phyloP scores from a whole-genome alignment of 345 rosid species.

The Eucalyptus regnans region DNA sequence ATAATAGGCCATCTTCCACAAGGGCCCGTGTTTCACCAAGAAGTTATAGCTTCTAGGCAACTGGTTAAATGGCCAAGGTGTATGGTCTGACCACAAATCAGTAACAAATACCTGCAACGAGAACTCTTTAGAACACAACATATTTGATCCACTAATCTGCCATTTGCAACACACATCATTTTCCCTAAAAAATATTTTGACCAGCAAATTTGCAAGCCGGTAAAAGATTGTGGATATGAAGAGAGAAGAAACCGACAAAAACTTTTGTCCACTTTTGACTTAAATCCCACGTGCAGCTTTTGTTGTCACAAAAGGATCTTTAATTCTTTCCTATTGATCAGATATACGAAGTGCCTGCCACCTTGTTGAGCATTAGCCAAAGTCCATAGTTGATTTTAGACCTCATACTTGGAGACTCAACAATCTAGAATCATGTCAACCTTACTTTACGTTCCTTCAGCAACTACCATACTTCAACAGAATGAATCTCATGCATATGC shows the following conservation, averaged over 20 bases:
- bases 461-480: background rate
- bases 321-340: background rate
- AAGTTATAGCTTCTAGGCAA: slow-evolving; percentile 94
- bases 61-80: slow-evolving; percentile 99
- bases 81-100: slow-evolving; percentile 97
- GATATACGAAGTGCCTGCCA: background rate
- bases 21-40: slow-evolving; percentile 83
- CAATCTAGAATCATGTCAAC: background rate
- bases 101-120: slow-evolving; percentile 81
- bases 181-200: background rate
- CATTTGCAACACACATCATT: background rate
- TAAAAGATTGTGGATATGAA: background rate
- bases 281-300: background rate
- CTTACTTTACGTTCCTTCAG: background rate
- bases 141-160: background rate
- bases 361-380: background rate
- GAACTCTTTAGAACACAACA: slow-evolving; percentile 12
- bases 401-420: background rate
- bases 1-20: slow-evolving; percentile 93
- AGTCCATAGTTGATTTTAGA: background rate
- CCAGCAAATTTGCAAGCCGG: background rate
- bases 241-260: background rate
- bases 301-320: background rate
- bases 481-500: background rate
- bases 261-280: background rate